Base-by-base conservation (phyloP, 139 green algal genomes). In the Chlamydomonas sphaeroides region DNA sequence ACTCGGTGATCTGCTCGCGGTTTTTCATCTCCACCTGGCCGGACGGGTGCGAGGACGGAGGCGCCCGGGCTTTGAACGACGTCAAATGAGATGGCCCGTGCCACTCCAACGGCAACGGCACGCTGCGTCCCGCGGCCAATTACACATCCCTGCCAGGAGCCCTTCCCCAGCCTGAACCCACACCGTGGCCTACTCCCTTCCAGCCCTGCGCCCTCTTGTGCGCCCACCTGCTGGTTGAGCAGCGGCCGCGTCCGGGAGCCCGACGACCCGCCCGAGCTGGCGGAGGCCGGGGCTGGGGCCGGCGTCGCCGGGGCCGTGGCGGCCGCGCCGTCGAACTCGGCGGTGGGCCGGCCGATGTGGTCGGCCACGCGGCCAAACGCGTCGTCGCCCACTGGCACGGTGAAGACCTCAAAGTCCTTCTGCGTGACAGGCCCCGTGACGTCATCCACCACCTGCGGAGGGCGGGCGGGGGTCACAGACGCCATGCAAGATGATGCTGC, bases 1-100 rank as follows among this genome's bases (percentile, higher is more conserved):
- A 70, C 79, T 96, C 91, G 17, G 72, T 82, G 85, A 98, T 96
- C 83, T 95, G 93, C 69, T 96, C 93, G 20, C 94, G 79, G 62
- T 84, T 76, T 61, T 95, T 93, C 92, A 97, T 97, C 71, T 91
- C 70, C 28, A 91, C 86, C 77, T 62, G 56, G 23, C 23, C 56
- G n/a, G n/a, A n/a, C n/a, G n/a, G n/a, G n/a, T n/a, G n/a, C n/a
- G n/a, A n/a, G n/a, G n/a, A n/a, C n/a, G n/a, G n/a, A n/a, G 89
- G 80, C n/a, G n/a, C 8, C 18, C 57, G 26, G 57, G 25, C 57
- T 15, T 14, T 25, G 21, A 30, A n/a, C n/a, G n/a, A n/a, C n/a
- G n/a, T n/a, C n/a, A n/a, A n/a, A n/a, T n/a, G n/a, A n/a, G n/a
- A n/a, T n/a, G n/a, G n/a, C n/a, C n/a, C n/a, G n/a, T n/a, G n/a